phyloP scores from a whole-genome alignment of 805 yeast species.

The Metschnikowia borealis region DNA sequence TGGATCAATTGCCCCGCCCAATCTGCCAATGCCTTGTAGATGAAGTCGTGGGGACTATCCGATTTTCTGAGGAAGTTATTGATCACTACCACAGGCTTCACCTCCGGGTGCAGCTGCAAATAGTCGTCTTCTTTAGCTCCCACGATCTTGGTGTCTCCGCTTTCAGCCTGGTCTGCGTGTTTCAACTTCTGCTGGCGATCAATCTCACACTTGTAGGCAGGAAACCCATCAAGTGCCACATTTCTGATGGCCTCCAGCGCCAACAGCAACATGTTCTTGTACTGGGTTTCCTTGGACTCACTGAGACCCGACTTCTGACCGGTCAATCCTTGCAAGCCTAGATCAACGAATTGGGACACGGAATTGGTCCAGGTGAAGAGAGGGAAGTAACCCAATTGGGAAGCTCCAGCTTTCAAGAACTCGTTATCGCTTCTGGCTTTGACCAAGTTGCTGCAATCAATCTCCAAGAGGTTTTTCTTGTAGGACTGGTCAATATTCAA shows the following conservation, averaged over 20 bases:
- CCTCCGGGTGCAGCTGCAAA: conserved; percentile 79
- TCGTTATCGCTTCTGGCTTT: conserved; percentile 72
- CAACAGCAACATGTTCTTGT: conserved; percentile 72
- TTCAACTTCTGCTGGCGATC: conserved; percentile 17
- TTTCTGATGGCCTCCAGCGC: conserved; percentile 71
- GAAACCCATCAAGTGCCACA: conserved; percentile 40
- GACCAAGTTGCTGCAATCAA: conserved; percentile 76
- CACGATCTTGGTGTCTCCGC: conserved; percentile 22
- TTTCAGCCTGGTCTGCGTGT: conserved; percentile 7
- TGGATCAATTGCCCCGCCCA: conserved; percentile 82
- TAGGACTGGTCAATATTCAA: conserved; percentile 47
- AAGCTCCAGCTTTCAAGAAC: conserved; percentile 64
- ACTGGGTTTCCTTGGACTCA: conserved; percentile 76
- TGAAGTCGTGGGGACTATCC: conserved; percentile 48
- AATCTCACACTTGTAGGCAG: conserved; percentile 24
- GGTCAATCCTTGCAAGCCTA: conserved; percentile 83
- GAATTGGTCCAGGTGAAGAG: conserved; percentile 90
- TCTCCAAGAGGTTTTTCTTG: conserved; percentile 48
- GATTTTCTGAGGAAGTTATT: conserved; percentile 65
- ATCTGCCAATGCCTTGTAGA: conserved; percentile 72
- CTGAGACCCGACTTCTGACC: conserved; percentile 92
- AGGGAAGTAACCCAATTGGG: conserved; percentile 86
- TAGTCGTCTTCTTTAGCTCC: conserved; percentile 70
- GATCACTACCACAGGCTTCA: conserved; percentile 80
- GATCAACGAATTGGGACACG: conserved; percentile 72